Conservation (phyloP, 257 asterid species). For the Echium plantagineum region DNA sequence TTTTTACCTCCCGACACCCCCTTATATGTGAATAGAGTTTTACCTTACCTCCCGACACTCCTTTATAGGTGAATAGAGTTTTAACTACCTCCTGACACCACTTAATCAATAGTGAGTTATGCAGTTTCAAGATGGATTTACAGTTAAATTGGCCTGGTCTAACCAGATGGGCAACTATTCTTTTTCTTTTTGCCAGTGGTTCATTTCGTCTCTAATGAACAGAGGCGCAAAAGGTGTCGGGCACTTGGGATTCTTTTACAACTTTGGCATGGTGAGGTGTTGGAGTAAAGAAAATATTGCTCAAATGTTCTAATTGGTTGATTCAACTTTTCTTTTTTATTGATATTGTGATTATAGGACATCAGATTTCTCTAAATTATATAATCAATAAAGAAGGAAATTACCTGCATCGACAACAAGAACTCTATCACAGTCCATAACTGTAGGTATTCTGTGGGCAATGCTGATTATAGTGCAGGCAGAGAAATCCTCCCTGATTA, state of each 20-base stretch:
- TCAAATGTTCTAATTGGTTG: too few relatives aligned
- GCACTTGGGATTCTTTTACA: not conserved
- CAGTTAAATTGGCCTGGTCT: not conserved
- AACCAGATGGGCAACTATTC: not conserved
- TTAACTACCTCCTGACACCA: not conserved
- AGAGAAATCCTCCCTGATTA: slow-evolving; percentile 49
- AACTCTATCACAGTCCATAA: slow-evolving; percentile 57
- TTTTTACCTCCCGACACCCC: not conserved
- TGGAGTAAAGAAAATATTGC: not conserved
- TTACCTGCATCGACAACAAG: slow-evolving; percentile 58
- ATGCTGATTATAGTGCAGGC: slow-evolving; percentile 56
- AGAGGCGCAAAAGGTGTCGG: too few relatives aligned
- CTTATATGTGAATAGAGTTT: not conserved
- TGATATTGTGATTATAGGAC: too few relatives aligned
- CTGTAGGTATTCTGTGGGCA: slow-evolving; percentile 82
- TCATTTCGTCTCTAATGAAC: not conserved
- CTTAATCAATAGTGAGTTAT: not conserved
- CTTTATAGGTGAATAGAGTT: not conserved
- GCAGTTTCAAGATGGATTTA: not conserved
- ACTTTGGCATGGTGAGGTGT: not conserved
- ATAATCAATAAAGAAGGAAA: slow-evolving; percentile 8
- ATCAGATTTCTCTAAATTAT: too few relatives aligned
- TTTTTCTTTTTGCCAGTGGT: not conserved
- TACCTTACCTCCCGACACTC: not conserved
- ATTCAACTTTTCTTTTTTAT: too few relatives aligned